Base-by-base conservation (phyloP, 179 eudicot species). In the Gypsophila paniculata region DNA sequence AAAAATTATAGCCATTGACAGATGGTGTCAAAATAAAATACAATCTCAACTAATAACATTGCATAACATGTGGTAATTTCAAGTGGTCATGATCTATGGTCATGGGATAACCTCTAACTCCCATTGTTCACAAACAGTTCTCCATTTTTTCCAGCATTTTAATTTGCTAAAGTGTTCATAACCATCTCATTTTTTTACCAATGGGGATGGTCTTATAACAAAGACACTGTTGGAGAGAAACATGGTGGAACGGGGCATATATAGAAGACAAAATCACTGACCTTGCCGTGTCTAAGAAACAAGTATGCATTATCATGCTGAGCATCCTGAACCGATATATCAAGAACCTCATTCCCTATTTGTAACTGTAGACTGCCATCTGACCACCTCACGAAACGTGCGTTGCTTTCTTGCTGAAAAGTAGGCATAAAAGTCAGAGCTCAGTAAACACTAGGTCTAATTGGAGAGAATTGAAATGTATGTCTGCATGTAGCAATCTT, bases 321-420 rank as follows among this genome's bases (percentile, higher is more conserved):
- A 21, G 96, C 96, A 83, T 95, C 98, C 80, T 95, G 99, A 69
- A 83, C 89, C 34, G 98, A 85, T 83, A 93, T 92, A 75, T 95
- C 98, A 73, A 95, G 98, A 80, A 93, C 96, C 87, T 95, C 99
- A 79, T 90, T 95, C 59, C 99, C 99, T 69, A 95, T 89, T 36
- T 78, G 72, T 42, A 95, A 80, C 76, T 95, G 98, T 73, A 93
- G 76, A 80, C 98, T 95, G 51, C 98, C 98, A 89, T 95, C 99
- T 13, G 98, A 95, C 99, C 99, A 95, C 75, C 83, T 87, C 79
- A 95, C 98, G 78, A 87, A 95, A 21, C 96, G 98, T 72, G 99
- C 89, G 78, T 92, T 95, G 86, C 99, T 95, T 87, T 95, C 99
- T 80, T 75, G 64, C 99, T 95, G 85, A 61, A 86, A 42, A 80